Conservation (phyloP, 768 basidiomycete genomes). For the Phylloporus arenicola region DNA sequence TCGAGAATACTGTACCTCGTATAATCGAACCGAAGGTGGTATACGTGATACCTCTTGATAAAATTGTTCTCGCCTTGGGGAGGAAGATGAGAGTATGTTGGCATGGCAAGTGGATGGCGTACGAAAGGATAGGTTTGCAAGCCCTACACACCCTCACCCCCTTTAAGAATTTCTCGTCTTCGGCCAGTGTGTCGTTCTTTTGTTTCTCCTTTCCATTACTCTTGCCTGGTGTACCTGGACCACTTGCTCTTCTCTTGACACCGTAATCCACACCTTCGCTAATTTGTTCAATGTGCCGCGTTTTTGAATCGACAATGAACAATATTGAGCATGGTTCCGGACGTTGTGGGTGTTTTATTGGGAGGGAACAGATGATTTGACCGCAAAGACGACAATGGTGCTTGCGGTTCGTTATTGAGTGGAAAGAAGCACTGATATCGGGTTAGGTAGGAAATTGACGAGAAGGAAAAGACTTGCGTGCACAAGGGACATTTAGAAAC, state of each 20-base stretch:
- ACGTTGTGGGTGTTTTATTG: constrained; percentile 66
- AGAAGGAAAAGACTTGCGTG: constrained; percentile 42
- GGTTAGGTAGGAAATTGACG: constrained; percentile 4
- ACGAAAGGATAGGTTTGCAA: constrained; percentile 80
- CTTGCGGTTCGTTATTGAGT: constrained; percentile 86
- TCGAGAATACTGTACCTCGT: constrained; percentile 47
- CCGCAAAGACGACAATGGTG: constrained; percentile 97
- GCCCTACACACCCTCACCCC: constrained; percentile 84
- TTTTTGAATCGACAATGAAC: constrained; percentile 79
- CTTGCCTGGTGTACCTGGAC: background rate
- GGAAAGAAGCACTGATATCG: constrained; percentile 60
- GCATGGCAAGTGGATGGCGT: constrained; percentile 31
- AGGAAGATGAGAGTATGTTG: background rate
- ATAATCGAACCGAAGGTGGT: constrained; percentile 62
- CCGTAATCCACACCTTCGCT: constrained; percentile 79
- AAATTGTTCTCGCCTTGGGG: constrained; percentile 70
- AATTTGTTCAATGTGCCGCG: constrained; percentile 78
- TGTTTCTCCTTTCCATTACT: constrained; percentile 31
- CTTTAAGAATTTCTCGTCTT: constrained; percentile 80
- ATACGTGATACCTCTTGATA: constrained; percentile 53
- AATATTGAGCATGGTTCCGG: constrained; percentile 68
- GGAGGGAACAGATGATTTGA: constrained; percentile 84
- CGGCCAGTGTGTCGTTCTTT: constrained; percentile 38
- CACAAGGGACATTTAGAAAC: constrained; percentile 85
- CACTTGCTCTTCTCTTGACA: constrained; percentile 46